Base-by-base conservation (phyloP, 1,284 basidiomycete genomes). In the Acaromyces ingoldii region DNA sequence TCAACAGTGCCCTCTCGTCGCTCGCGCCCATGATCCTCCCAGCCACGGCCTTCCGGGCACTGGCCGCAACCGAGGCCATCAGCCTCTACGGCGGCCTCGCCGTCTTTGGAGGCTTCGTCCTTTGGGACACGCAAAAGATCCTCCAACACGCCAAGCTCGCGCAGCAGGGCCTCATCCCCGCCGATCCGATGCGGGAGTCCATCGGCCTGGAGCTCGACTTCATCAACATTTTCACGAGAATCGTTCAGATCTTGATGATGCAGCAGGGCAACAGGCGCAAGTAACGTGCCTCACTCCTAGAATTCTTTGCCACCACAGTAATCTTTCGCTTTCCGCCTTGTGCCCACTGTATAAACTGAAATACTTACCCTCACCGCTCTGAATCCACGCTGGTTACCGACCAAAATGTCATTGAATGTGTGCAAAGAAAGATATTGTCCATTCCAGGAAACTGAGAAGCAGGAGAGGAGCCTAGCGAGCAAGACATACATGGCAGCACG, bases 11-110 rank as follows among this genome's bases (percentile, higher is more conserved):
- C 25, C 81, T 91, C 31, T 85, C 85, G 65, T 86, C 85, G 34
- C 78, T 93, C 34, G 89, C 91, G 6, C 91, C 90, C 0, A 85
- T 93, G 83, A 82, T 86, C 37, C 82, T 92, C 29, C 90, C 90
- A 7, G 81, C 88, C 51, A 78, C 78, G 34, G 87, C 87, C 48
- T 78, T 89, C 57, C 84, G 89, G 53, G 82, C 84, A 21, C 80
- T 92, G 24, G 86, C 86, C 4, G 77, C 87, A 39, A 80, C 86
- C 3, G 90, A 93, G 77, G 79, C 85, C 1, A 82, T 93, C 52
- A 86, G 85, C 24, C 81, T 92, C 1, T 76, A 77, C 63, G 89
- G 89, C 48, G 89, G 89, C 55, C 81, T 92, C 31, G 90, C 87
- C 24, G 86, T 93, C 3, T 92, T 93, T 71, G 80, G 85, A 51